Evolutionary conservation across 2,329 filamentous ascomycete genomes (phyloP).

Genomic region (Clarireedia sp.): DNA sequence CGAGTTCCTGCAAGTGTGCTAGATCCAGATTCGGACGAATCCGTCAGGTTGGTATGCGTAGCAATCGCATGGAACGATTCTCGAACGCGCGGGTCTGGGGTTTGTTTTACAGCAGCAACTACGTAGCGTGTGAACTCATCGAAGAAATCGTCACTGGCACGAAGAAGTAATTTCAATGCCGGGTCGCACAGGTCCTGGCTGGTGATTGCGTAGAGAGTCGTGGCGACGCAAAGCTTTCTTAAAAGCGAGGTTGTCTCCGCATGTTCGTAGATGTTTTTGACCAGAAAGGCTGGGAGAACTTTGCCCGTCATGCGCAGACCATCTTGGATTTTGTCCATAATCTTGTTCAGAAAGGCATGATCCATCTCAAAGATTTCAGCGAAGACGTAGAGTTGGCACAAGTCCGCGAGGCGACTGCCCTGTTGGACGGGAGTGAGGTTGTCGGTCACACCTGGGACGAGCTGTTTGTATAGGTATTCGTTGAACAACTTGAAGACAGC

Average conservation of each 20-base stretch:
- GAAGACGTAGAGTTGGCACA: conserved; percentile 19
- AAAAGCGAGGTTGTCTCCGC: conserved; percentile 9
- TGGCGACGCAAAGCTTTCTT: conserved; percentile 16
- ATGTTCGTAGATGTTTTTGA: conserved; percentile 14
- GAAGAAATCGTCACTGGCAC: conserved; percentile 7
- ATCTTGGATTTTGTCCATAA: conserved; percentile 24
- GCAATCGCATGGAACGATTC: conserved; percentile 8
- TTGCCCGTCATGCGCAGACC: conserved; percentile 13
- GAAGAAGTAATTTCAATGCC: not conserved
- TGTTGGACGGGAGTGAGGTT: not conserved
- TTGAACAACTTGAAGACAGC: conserved; percentile 17
- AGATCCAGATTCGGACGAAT: not conserved
- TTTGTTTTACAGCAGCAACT: not conserved
- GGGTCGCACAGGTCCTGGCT: not conserved
- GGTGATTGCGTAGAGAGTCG: conserved; percentile 6
- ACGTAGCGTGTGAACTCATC: conserved; percentile 16
- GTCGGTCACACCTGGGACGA: conserved; percentile 8
- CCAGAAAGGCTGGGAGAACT: conserved; percentile 10
- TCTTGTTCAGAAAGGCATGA: conserved; percentile 13
- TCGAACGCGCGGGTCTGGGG: conserved; percentile 19
- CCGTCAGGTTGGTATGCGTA: not conserved
- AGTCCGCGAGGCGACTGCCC: conserved; percentile 4
- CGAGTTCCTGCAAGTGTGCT: not conserved
- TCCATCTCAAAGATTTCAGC: conserved; percentile 11
- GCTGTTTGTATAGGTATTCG: conserved; percentile 15